phyloP scores from a whole-genome alignment of 1,284 basidiomycete species.

The Ganoderma sinense region DNA sequence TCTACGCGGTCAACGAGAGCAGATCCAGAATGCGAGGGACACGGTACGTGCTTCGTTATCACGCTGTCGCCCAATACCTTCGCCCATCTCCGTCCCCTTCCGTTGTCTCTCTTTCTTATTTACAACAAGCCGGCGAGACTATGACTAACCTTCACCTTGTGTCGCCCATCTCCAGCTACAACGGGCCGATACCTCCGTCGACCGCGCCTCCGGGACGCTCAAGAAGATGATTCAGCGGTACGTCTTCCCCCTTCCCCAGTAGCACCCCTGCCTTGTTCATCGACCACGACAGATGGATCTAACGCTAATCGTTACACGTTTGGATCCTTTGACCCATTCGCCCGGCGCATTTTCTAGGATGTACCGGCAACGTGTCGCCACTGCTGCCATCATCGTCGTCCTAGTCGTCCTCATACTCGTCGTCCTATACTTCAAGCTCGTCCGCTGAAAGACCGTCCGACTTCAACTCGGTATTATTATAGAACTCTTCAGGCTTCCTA shows the following conservation, averaged over 20 bases:
- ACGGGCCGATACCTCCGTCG: constrained; percentile 75
- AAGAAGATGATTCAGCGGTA: constrained; percentile 78
- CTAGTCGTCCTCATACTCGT: constrained; percentile 75
- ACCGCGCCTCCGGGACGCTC: constrained; percentile 76
- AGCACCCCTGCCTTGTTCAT: constrained; percentile 10
- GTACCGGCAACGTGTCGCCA: constrained; percentile 83
- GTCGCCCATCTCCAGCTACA: constrained; percentile 53
- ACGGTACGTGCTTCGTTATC: constrained; percentile 56
- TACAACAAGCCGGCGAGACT: not conserved
- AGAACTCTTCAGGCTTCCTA: not conserved
- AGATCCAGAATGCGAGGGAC: constrained; percentile 93
- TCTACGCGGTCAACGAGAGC: constrained; percentile 89
- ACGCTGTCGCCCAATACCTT: not conserved
- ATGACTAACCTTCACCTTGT: not conserved
- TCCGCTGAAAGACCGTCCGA: constrained; percentile 35
- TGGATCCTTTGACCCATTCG: not conserved
- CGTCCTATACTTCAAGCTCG: constrained; percentile 77
- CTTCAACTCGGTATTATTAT: not conserved
- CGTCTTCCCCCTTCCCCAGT: constrained; percentile 7
- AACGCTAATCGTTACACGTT: constrained; percentile 25
- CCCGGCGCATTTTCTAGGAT: constrained; percentile 55
- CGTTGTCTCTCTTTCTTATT: not conserved
- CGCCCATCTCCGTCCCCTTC: not conserved
- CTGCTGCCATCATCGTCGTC: constrained; percentile 71
- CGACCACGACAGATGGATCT: constrained; percentile 44